Base-by-base conservation (phyloP, 2,329 filamentous ascomycete genomes). In the Nothopassalora personata region DNA sequence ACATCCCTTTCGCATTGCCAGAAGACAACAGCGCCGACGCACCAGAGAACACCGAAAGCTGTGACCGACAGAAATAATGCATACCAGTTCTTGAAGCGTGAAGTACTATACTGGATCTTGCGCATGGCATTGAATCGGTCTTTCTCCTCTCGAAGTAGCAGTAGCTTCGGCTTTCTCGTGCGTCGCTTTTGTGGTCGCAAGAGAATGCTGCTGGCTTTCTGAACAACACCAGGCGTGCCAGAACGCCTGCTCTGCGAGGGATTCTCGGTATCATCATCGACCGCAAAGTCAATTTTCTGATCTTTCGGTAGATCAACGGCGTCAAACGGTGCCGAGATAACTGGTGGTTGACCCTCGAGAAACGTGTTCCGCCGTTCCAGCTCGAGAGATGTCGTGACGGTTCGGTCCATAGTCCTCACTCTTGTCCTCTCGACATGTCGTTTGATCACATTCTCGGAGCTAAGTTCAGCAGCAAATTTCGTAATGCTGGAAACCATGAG, bases 401-500 rank as follows among this genome's bases (percentile, higher is more conserved):
- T 81, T 10, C 80, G 77, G 13, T 79, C 76, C 18, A 85, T 73
- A 0, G 83, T 86, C 30, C 78, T 74, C 54, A 77, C 75, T 50
- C 85, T 79, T 57, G 78, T 77, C 15, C 78, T 78, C 49, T 83
- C 77, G 53, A 84, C 74, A 67, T 87, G 85, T 45, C 80, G 80
- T 57, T 80, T 79, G 53, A 89, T 74, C 27, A 89, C 79, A 43
- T 88, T 86, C 61, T 85, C 81, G 52, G 82, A 77, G 27, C 83
- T 81, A 31, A 88, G 74, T 60, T 87, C 82, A 9, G 74, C 68
- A 1, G 81, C 82, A 60, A 87, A 87, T 47, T 80, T 89, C 34
- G 89, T 84, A 62, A 96, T 90, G 43, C 88, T 91, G 19, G 86
- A 86, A 27, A 96, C 87, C 57, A 95, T 87, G 27, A 96, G 79